Evolutionary conservation across 2,329 filamentous ascomycete species (phyloP), one percentile per base, ranked within the genome.

Genomic region (Calonectria naviculata): DNA sequence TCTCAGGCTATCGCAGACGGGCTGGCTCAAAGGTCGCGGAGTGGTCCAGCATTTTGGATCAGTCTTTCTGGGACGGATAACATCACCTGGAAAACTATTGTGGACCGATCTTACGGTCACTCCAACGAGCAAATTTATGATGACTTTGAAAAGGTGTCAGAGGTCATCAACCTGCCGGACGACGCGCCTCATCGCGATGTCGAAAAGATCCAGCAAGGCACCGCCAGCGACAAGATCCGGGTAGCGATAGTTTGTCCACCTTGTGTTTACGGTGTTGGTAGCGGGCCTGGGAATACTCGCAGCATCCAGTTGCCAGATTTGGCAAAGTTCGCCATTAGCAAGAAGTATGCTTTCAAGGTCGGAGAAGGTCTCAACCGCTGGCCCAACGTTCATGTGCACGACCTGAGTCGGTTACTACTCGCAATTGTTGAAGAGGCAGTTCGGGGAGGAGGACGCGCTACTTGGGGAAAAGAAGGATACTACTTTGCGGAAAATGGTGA

Each of bases 1-100:
- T 64, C 67, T 15, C 65, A 62, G 26, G 62, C 62, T 4, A 67
- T 67, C 15, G 67, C 63, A 13, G 67, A 66, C n/a, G 67, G 63
- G 8, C 34, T 70, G 12, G 52, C 52, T 15, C 10, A 36, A 38
- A 21, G 52, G 21, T 66, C 63, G 17, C 28, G 62, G 42, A 42
- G 21, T 38, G 44, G 34, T 5, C 34, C 44, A 4, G 47, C 24
- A 42, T 65, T 38, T 21, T 41, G 47, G 31, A 54, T 65, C 17
- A 28, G 10, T 10, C 21, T 65, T 17, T 65, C 62, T 17, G 62
- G 62, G 24, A 52, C 21, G 9, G 46, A 65, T 21, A 65, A 52
- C 26, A 34, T 54, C 9, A 41, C 44, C 17, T 28, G 44, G 21
- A 36, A 41, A 28, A 49, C 47, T 3, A 36, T 65, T 2, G 34